Evolutionary conservation across 2,329 filamentous ascomycete genomes (phyloP).

Genomic region (Trichoderma sp.): DNA sequence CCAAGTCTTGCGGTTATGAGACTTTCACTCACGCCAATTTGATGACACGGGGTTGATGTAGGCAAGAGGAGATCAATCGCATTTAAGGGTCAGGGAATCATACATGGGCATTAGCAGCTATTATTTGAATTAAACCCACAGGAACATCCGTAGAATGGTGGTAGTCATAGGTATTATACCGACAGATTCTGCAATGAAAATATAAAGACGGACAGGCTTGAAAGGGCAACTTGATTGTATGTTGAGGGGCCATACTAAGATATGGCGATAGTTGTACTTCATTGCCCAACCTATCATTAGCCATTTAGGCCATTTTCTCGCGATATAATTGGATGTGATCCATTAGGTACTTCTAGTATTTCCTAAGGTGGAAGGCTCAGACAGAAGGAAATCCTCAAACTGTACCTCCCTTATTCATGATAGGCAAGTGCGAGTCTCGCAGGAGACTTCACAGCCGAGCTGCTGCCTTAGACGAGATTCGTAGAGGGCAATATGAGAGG

Average conservation of each 20-base stretch:
- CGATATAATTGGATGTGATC: not conserved
- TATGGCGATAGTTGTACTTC: not conserved
- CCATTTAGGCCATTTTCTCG: not conserved
- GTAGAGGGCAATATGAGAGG: not conserved
- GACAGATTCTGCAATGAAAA: not conserved
- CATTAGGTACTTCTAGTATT: not conserved
- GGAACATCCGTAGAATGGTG: not conserved
- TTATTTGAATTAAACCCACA: not conserved
- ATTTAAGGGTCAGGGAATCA: not conserved
- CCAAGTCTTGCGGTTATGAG: slow-evolving; percentile 52
- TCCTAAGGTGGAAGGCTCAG: not conserved
- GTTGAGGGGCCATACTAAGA: not conserved
- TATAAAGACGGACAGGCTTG: not conserved
- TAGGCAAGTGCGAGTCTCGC: not conserved
- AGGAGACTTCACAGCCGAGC: not conserved
- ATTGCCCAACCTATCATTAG: not conserved
- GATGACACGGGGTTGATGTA: not conserved
- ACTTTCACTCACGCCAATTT: not conserved
- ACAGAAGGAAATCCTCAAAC: not conserved
- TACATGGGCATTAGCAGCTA: not conserved
- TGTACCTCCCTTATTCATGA: not conserved
- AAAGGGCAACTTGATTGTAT: not conserved
- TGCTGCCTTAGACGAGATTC: not conserved
- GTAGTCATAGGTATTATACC: not conserved
- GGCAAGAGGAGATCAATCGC: not conserved